phyloP scores from a whole-genome alignment of 306 rosid species.

The Aeschynomene evenia region DNA sequence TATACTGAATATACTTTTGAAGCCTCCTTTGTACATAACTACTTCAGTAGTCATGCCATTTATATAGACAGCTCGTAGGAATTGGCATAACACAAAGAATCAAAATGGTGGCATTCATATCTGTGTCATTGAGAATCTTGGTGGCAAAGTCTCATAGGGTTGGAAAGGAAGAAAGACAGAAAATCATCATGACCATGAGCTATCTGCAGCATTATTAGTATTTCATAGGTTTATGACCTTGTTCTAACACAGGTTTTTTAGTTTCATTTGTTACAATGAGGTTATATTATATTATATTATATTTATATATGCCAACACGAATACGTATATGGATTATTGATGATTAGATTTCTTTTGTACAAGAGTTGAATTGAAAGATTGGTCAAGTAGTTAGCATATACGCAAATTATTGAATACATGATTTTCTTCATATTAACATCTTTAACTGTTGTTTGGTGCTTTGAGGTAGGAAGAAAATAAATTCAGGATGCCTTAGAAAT shows the following conservation, averaged over 20 bases:
- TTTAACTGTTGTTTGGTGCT: not conserved
- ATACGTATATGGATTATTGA: not conserved
- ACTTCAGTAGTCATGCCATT: slow-evolving; percentile 19
- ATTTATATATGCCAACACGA: slow-evolving; percentile 18
- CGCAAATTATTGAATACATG: not conserved
- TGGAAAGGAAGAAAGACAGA: slow-evolving; percentile 4
- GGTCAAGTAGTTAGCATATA: slow-evolving; percentile 13
- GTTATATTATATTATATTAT: not conserved
- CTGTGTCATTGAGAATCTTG: slow-evolving; percentile 28
- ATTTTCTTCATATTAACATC: not conserved
- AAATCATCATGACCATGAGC: too few species aligned
- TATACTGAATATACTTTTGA: slow-evolving; percentile 11
- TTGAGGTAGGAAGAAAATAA: not conserved
- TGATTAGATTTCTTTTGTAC: not conserved
- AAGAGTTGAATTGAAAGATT: slow-evolving; percentile 7
- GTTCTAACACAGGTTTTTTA: slow-evolving; percentile 27
- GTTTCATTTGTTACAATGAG: slow-evolving; percentile 20
- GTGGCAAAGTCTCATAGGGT: slow-evolving; percentile 10
- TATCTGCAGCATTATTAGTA: slow-evolving; percentile 23
- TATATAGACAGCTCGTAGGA: slow-evolving; percentile 35
- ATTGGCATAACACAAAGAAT: slow-evolving; percentile 24
- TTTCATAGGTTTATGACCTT: slow-evolving; percentile 28
- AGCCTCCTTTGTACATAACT: slow-evolving; percentile 47
- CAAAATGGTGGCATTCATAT: slow-evolving; percentile 27
- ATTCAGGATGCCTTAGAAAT: not conserved